A percentile compares a stretch with the other conserved stretches of the same genome.
Conservation (phyloP, 148 eudicot genomes). For the Chenopodium formosanum region DNA sequence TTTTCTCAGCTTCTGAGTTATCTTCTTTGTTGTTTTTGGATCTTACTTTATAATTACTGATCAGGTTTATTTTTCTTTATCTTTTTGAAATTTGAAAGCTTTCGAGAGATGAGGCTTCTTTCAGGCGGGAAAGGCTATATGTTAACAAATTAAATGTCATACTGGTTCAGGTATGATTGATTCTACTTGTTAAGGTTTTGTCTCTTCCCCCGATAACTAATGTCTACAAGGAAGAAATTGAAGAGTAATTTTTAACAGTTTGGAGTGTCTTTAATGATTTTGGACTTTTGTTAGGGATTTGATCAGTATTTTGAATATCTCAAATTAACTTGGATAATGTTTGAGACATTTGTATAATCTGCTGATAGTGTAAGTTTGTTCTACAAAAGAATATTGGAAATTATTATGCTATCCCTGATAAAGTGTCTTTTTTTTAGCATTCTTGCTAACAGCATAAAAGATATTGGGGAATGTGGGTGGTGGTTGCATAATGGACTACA, state of each 20-base stretch:
- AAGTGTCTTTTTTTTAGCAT: neutral
- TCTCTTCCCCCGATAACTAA: neutral
- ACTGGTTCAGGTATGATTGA: conserved; percentile 78
- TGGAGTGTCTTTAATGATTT: neutral
- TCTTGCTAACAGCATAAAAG: neutral
- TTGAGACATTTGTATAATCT: neutral
- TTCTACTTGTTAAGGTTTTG: neutral
- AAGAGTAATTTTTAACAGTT: neutral
- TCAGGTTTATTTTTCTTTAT: neutral
- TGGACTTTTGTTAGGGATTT: neutral
- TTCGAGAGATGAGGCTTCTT: conserved; percentile 83
- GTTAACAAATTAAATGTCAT: conserved; percentile 89
- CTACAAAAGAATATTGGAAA: neutral
- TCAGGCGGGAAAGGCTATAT: conserved; percentile 88
- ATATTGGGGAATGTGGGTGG: neutral
- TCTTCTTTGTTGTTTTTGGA: neutral
- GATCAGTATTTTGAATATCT: neutral
- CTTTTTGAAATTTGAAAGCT: conserved; percentile 39
- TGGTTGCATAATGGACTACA: neutral
- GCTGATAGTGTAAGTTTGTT: neutral
- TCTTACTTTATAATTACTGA: neutral
- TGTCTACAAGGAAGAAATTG: neutral
- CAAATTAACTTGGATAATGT: neutral
- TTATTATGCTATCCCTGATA: neutral
- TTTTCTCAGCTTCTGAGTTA: neutral